Base-by-base conservation (phyloP, 176 grass and related monocot genomes). In the Triticum timopheevii region DNA sequence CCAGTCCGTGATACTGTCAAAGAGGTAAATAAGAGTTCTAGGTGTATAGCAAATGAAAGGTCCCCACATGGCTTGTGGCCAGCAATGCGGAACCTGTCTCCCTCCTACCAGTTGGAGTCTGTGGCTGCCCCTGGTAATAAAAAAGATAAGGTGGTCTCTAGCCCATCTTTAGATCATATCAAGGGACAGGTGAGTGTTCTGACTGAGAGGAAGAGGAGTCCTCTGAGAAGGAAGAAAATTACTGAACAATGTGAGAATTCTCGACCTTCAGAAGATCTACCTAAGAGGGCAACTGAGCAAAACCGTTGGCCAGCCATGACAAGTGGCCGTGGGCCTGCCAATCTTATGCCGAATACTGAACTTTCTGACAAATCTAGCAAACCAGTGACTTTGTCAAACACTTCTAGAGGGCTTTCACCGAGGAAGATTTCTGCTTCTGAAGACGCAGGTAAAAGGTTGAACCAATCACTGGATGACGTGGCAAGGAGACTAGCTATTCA, bases 1-100 rank as follows among this genome's bases (percentile, higher is more conserved):
- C 90, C 90, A 81, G 78, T 90, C 47, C 73, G 61, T 88, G 92
- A 90, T 91, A 87, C 83, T 6, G 13, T 82, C 33, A 81, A 80
- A 82, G 92, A 88, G 62, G 81, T 80, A n/a, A 83, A 79, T 69
- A 93, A 61, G 62, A 87, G 79, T 68, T 85, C 92, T 19, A 85
- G 88, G 40, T 83, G 77, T 50, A 31, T 88, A 80, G 59, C 61
- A 31, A 84, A 78, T 28, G 82, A 49, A 73, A 89, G 82, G 73
- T 47, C 50, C 77, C 80, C 89, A 45, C 89, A 95, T 87, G 89
- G 93, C 23, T 86, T 99, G 89, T 99, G 97, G 97, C 97, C 97
- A 71, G 90, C 97, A n/a, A 93, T 96, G 92, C 90, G 90, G 35
- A 96, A 88, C 44, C 34, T 94, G 52, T 94, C 97, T 67, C 86